Evolutionary conservation across 805 yeast genomes (phyloP).

Genomic region (Ogataea dorogensis): DNA sequence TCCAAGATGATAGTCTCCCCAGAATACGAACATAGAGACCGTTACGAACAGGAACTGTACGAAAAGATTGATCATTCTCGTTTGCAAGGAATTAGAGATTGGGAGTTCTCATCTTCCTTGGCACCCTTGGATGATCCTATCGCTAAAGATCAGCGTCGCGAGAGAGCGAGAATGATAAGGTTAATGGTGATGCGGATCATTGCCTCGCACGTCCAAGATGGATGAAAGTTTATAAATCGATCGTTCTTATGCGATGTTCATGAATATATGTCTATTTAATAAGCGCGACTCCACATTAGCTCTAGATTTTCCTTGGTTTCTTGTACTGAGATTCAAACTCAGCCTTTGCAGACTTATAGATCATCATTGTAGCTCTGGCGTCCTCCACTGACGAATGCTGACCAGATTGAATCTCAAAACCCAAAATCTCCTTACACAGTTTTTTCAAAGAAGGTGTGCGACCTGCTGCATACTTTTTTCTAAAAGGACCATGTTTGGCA

Average conservation of each 20-base stretch:
- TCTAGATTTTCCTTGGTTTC: not conserved
- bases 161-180: constrained; percentile 13
- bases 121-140: constrained; percentile 13
- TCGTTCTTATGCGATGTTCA: not conserved
- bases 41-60: constrained; percentile 22
- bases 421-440: constrained; percentile 54
- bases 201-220: constrained; percentile 24
- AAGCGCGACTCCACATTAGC: not conserved
- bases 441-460: constrained; percentile 73
- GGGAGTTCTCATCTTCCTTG: constrained; percentile 17
- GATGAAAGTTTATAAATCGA: constrained; percentile 7
- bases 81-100: constrained; percentile 22
- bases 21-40: constrained; percentile 29
- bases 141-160: constrained; percentile 1
- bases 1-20: constrained; percentile 30
- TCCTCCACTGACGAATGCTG: constrained; percentile 89
- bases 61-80: constrained; percentile 23
- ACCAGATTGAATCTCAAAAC: constrained; percentile 64
- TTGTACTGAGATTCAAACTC: constrained; percentile 51
- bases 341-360: constrained; percentile 61
- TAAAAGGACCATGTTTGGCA: constrained; percentile 56
- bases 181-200: constrained; percentile 19
- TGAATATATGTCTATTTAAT: constrained; percentile 1
- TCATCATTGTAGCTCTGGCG: constrained; percentile 81
- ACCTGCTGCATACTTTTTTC: constrained; percentile 57